Evolutionary conservation across 164 flowering plant genomes (phyloP).

Genomic region (Paratinospora sagittata): DNA sequence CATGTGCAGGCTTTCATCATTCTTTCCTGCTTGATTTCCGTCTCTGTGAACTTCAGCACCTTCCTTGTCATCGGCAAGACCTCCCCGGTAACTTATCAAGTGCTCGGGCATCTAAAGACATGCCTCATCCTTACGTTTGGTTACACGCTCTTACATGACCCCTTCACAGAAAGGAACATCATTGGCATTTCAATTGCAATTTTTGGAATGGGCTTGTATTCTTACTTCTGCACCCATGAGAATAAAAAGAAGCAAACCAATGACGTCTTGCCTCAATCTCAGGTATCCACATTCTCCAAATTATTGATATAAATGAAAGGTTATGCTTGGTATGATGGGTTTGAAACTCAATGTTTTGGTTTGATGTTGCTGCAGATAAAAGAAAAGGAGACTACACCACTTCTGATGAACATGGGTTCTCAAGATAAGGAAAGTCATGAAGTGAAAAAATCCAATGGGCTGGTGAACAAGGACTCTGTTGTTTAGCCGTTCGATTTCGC

Average conservation of each 20-base stretch:
- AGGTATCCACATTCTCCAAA: conserved; percentile 34
- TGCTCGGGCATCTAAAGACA: conserved; percentile 93
- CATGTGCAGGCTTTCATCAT: conserved; percentile 64
- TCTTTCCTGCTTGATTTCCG: conserved; percentile 80
- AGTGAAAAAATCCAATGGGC: conserved; percentile 35
- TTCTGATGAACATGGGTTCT: conserved; percentile 28
- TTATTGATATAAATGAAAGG: not conserved
- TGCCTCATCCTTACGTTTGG: conserved; percentile 90
- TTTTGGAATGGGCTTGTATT: conserved; percentile 83
- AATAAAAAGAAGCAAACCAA: conserved; percentile 47
- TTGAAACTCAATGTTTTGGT: not conserved
- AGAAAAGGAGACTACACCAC: conserved; percentile 51
- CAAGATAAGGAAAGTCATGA: conserved; percentile 53
- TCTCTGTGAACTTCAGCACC: conserved; percentile 93
- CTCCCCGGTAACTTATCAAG: conserved; percentile 95
- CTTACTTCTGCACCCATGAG: conserved; percentile 73
- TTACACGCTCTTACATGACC: conserved; percentile 81
- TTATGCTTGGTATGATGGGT: not conserved
- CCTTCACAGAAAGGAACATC: conserved; percentile 82
- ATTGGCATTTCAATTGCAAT: conserved; percentile 73
- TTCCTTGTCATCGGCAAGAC: conserved; percentile 94
- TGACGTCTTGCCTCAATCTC: conserved; percentile 37
- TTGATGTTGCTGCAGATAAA: conserved; percentile 35
- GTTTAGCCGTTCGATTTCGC: conserved; percentile 22
- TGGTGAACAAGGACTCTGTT: conserved; percentile 39